Conservation (phyloP, 192 early-diverging fungal species). For the Coemansia javaensis region DNA sequence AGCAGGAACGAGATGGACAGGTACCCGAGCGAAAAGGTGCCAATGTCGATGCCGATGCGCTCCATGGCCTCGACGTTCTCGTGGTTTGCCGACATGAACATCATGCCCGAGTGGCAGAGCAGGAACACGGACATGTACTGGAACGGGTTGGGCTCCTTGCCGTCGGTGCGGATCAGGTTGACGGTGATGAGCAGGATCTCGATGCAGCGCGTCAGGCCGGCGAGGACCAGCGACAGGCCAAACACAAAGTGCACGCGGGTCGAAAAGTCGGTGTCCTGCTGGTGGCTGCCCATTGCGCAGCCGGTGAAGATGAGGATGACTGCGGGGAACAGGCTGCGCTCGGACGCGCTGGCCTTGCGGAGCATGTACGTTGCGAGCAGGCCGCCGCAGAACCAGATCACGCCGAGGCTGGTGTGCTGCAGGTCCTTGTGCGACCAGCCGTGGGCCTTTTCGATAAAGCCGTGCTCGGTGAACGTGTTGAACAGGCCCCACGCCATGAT, state of each 20-base stretch:
- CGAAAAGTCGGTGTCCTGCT: slow-evolving; percentile 57
- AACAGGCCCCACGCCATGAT: slow-evolving; percentile 65
- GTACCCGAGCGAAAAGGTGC: slow-evolving; percentile 55
- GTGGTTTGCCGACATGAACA: slow-evolving; percentile 63
- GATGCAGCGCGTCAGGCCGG: slow-evolving; percentile 54
- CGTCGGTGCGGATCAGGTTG: slow-evolving; percentile 16
- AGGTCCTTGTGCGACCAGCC: slow-evolving; percentile 64
- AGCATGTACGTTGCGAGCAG: slow-evolving; percentile 54
- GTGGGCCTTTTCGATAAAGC: slow-evolving; percentile 47
- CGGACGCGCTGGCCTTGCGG: slow-evolving; percentile 23
- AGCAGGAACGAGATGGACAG: slow-evolving; percentile 58
- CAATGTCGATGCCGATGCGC: slow-evolving; percentile 51
- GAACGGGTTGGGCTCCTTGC: slow-evolving; percentile 42
- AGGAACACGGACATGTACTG: slow-evolving; percentile 50
- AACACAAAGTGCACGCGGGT: slow-evolving; percentile 60
- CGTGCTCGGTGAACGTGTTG: slow-evolving; percentile 69
- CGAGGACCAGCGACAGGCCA: slow-evolving; percentile 57
- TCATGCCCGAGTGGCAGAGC: slow-evolving; percentile 56
- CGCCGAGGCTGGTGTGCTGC: slow-evolving; percentile 65
- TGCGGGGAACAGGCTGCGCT: slow-evolving; percentile 58
- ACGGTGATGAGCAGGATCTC: slow-evolving; percentile 51
- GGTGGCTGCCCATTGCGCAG: slow-evolving; percentile 57
- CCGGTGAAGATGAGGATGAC: slow-evolving; percentile 62
- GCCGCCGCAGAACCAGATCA: slow-evolving; percentile 66
- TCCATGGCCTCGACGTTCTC: slow-evolving; percentile 50